Evolutionary conservation across 495 filamentous ascomycete genomes (phyloP).

Genomic region (Podospora sp.): DNA sequence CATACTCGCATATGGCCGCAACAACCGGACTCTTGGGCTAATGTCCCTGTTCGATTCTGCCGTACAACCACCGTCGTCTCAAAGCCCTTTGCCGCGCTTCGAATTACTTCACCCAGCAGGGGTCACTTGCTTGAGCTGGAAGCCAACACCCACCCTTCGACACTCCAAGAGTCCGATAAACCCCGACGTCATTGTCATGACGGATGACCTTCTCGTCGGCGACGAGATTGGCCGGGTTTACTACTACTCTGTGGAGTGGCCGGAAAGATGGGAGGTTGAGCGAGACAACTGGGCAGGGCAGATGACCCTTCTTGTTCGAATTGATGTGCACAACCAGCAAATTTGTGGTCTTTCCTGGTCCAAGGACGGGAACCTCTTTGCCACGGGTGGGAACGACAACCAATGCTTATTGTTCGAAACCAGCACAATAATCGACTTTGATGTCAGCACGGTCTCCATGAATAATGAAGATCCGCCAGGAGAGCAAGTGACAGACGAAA

Average conservation of each 20-base stretch:
- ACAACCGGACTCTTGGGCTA: slow-evolving; percentile 60
- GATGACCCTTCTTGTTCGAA: slow-evolving; percentile 75
- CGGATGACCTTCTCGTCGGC: slow-evolving; percentile 84
- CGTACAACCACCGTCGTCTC: slow-evolving; percentile 7
- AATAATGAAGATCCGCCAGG: background rate
- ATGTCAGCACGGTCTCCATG: background rate
- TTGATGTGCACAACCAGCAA: slow-evolving; percentile 82
- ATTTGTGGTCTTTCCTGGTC: slow-evolving; percentile 94
- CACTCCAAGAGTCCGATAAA: slow-evolving; percentile 40
- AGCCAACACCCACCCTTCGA: slow-evolving; percentile 51
- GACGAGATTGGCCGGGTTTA: slow-evolving; percentile 85
- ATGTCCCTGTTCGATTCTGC: slow-evolving; percentile 53
- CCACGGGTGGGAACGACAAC: slow-evolving; percentile 93
- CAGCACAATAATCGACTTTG: slow-evolving; percentile 48
- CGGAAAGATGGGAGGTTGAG: slow-evolving; percentile 56
- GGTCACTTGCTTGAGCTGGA: slow-evolving; percentile 77
- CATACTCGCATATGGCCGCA: slow-evolving; percentile 84
- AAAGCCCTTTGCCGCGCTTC: slow-evolving; percentile 60
- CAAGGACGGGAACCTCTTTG: slow-evolving; percentile 71
- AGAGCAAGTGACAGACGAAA: background rate
- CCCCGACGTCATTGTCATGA: slow-evolving; percentile 48
- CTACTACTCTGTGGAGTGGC: slow-evolving; percentile 92
- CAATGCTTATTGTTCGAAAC: slow-evolving; percentile 79
- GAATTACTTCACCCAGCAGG: slow-evolving; percentile 68
- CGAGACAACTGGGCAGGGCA: slow-evolving; percentile 70